Evolutionary conservation across 2,329 filamentous ascomycete species (phyloP).

Genomic region (Cyphellophora attinorum): DNA sequence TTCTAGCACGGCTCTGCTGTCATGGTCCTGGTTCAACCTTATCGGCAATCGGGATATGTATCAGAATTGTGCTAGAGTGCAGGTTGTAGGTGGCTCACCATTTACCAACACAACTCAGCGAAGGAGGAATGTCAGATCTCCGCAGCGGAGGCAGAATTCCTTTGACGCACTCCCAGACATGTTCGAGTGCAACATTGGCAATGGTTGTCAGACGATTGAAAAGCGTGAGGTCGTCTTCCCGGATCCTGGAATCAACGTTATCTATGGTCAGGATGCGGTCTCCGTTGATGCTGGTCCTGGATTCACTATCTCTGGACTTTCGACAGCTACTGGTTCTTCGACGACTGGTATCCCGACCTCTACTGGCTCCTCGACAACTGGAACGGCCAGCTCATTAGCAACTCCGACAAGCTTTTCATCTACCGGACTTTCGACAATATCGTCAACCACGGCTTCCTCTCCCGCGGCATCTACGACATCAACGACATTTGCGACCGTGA

Average conservation of each 20-base stretch:
- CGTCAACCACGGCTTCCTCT: constrained; percentile 1
- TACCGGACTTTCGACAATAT: constrained; percentile 2
- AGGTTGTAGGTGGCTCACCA: constrained; percentile 36
- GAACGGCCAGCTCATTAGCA: not conserved
- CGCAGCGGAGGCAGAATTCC: constrained; percentile 11
- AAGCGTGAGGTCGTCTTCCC: constrained; percentile 55
- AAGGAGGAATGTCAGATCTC: constrained; percentile 5
- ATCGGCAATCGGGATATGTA: constrained; percentile 76
- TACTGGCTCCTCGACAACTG: constrained; percentile 1
- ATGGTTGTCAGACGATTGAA: constrained; percentile 50
- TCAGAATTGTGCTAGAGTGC: constrained; percentile 72
- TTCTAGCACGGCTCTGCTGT: constrained; percentile 52
- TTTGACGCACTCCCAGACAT: constrained; percentile 55
- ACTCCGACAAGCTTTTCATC: not conserved
- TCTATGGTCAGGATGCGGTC: constrained; percentile 22
- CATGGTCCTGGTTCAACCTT: constrained; percentile 71
- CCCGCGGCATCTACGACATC: not conserved
- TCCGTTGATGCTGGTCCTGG: constrained; percentile 10
- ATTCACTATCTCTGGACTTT: constrained; percentile 1
- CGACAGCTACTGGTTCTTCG: not conserved
- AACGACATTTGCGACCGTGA: not conserved
- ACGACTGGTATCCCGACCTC: too few species aligned
- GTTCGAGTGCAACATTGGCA: constrained; percentile 60
- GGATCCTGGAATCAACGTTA: constrained; percentile 50
- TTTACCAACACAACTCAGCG: constrained; percentile 36